Base-by-base conservation (phyloP, 805 yeast species). In the Vanderwaltozyma polyspora region DNA sequence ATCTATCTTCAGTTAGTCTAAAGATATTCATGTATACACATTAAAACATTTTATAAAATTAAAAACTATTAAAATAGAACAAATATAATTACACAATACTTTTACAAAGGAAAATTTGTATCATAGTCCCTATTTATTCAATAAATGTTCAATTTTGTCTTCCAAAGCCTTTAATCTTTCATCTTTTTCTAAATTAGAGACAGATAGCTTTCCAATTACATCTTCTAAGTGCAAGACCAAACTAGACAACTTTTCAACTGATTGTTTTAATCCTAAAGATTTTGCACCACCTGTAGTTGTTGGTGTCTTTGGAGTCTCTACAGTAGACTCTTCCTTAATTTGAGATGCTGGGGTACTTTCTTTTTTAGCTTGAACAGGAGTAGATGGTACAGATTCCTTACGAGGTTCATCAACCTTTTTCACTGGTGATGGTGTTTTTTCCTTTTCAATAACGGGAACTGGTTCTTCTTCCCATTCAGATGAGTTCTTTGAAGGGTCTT, bases 211-310 rank as follows among this genome's bases (percentile, higher is more conserved):
- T 9, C 63, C 48, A 29, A 82, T 69, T 29, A 76, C 72, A 0
- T 59, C 36, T 51, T 81, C 86, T 31, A 82, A 64, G 19, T 66
- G 62, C 3, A 63, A 60, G 15, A 79, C 85, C 23, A 82, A 56
- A 2, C 60, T 38, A 5, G 80, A 73, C 35, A 82, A 62, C 42
- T 70, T 77, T 43, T 79, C 89, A 22, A 81, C 77, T 1, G 85
- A 74, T 8, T 73, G 79, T 48, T 79, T 79, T 39, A 82, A 64
- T 1, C 86, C 80, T 22, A 80, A 67, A 14, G 82, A 73, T 19
- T 68, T 66, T 19, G 63, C 53, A 13, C 39, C 33, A 13, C 44
- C 37, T 4, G 42, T 31, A 11, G 47, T 16, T 12, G 46, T n/a
- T 4, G 46, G 13, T 5, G 52, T 24, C n/a, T 17, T 15, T 19